Conservation (phyloP, 495 filamentous ascomycete genomes). For the Oidiodendron maius region DNA sequence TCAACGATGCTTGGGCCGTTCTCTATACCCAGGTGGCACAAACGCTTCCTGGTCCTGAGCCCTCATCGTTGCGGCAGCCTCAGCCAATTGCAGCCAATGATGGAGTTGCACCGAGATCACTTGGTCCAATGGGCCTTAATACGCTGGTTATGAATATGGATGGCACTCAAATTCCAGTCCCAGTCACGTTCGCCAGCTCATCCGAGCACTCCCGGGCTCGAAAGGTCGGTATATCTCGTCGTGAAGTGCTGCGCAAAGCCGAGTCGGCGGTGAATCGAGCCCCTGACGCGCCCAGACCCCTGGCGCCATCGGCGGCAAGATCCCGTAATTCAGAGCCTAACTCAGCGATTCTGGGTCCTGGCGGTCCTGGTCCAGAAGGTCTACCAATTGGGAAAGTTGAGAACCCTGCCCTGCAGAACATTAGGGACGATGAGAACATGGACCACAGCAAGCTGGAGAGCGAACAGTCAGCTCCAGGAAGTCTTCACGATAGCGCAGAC, state of each 20-base stretch:
- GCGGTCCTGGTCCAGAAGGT: conserved; percentile 2
- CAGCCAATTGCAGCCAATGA: conserved; percentile 25
- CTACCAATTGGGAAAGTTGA: conserved; percentile 1
- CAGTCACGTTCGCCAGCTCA: conserved; percentile 16
- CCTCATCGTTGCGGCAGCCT: conserved; percentile 9
- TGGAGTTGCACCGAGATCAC: conserved; percentile 10
- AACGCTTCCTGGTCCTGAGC: conserved; percentile 25
- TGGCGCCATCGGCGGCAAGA: conserved; percentile 32
- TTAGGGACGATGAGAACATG: conserved; percentile 25
- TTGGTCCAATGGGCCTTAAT: conserved; percentile 47
- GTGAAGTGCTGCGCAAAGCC: conserved; percentile 58
- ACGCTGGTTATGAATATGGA: conserved; percentile 36
- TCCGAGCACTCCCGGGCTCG: conserved; percentile 35
- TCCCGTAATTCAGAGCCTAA: conserved; percentile 22
- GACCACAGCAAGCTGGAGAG: conserved; percentile 15
- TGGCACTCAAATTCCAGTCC: conserved; percentile 20
- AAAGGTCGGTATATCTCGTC: conserved; percentile 46
- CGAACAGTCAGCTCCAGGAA: conserved; percentile 46
- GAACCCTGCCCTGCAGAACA: neutral
- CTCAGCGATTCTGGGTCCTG: conserved; percentile 19
- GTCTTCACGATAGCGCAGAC: conserved; percentile 68
- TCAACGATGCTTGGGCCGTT: conserved; percentile 79
- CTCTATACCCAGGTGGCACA: conserved; percentile 55
- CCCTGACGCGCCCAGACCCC: conserved; percentile 21
- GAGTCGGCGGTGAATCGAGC: conserved; percentile 45